Evolutionary conservation across 169 alveolate genomes (phyloP).

Genomic region (Cryptosporidium andersoni): DNA sequence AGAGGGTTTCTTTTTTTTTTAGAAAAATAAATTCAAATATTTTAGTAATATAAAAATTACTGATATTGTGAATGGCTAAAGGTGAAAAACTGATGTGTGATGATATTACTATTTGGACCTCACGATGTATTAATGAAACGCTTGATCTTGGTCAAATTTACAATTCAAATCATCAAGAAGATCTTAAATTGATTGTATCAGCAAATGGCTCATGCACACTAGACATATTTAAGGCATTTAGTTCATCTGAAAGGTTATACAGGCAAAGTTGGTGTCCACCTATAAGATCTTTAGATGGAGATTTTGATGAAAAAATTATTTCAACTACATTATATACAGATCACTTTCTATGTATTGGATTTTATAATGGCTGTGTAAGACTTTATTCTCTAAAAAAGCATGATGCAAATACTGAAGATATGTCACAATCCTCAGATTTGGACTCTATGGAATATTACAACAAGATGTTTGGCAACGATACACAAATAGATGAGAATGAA

Average conservation of each 20-base stretch:
- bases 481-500: constrained; percentile 19
- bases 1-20: too few relatives aligned
- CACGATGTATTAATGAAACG: too few relatives aligned
- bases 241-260: not conserved
- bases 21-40: too few relatives aligned
- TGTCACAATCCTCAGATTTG: not conserved
- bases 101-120: too few relatives aligned
- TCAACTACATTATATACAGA: constrained; percentile 44
- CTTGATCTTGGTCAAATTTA: too few relatives aligned
- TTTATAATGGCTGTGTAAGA: constrained; percentile 56
- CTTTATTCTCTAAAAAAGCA: constrained; percentile 3
- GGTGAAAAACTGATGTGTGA: too few relatives aligned
- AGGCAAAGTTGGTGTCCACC: constrained; percentile 50
- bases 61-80: too few relatives aligned
- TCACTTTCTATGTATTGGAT: constrained; percentile 27
- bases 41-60: too few relatives aligned
- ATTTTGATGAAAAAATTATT: constrained; percentile 35
- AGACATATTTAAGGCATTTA: constrained; percentile 14
- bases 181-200: not conserved
- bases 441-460: constrained; percentile 7
- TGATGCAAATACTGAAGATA: not conserved
- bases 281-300: constrained; percentile 12
- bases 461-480: constrained; percentile 50
- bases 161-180: not conserved
- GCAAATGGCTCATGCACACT: constrained; percentile 38